These are phyloP conservation scores for Viola odorata DNA, from an alignment of 345 rosid genomes.

Conservation along the genomic window DNA sequence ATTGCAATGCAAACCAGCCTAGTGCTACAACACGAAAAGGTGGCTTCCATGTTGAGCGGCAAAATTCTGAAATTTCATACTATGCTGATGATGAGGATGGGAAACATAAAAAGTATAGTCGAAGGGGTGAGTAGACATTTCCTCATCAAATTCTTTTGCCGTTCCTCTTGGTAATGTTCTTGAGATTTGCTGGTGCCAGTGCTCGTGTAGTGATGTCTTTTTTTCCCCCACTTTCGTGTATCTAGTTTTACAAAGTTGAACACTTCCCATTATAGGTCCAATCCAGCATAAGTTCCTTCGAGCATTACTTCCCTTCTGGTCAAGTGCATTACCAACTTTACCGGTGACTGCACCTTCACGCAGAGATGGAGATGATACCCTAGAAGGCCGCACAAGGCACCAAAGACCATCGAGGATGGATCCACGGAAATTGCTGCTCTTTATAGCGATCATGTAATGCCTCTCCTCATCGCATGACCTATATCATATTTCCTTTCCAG, in stretches of 20 bases:
- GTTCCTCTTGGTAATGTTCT: neutral
- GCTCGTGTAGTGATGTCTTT: neutral
- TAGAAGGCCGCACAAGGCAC: constrained; percentile 63
- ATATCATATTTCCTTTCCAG: neutral
- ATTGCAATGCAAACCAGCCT: constrained; percentile 43
- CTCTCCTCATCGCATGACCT: neutral
- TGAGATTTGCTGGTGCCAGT: neutral
- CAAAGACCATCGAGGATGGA: constrained; percentile 77
- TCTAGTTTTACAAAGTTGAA: constrained; percentile 5
- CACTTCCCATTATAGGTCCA: constrained; percentile 50
- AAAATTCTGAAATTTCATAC: constrained; percentile 69
- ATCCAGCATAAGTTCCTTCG: constrained; percentile 82
- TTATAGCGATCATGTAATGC: constrained; percentile 84
- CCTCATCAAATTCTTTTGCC: neutral
- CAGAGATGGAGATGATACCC: constrained; percentile 61
- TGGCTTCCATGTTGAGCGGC: constrained; percentile 60
- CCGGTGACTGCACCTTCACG: constrained; percentile 96
- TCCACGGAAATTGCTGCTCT: constrained; percentile 76
- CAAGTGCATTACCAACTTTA: constrained; percentile 88
- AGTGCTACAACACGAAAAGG: constrained; percentile 83
- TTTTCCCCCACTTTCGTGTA: neutral
- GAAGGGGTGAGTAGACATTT: constrained; percentile 59
- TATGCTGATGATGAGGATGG: constrained; percentile 97
- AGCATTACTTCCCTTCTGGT: constrained; percentile 96
- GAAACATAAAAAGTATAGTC: constrained; percentile 66